phyloP scores from a whole-genome alignment of 1,284 basidiomycete species.

The Ustilago cynodontis region DNA sequence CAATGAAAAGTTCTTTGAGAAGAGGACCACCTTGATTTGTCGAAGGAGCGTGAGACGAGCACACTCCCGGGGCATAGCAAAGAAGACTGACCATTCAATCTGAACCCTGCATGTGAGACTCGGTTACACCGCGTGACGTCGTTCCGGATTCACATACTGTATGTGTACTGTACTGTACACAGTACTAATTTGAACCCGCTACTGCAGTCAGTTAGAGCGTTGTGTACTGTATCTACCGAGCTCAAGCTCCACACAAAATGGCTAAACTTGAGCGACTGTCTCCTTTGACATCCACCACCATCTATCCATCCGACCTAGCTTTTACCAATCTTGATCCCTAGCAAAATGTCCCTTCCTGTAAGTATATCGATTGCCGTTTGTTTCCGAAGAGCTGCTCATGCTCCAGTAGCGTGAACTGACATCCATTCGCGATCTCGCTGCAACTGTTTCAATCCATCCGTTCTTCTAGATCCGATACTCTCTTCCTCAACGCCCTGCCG shows the following conservation, averaged over 20 bases:
- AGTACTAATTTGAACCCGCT: background rate
- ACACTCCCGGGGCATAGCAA: background rate
- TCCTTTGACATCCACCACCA: background rate
- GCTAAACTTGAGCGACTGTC: background rate
- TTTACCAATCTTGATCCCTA: background rate
- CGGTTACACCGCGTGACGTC: background rate
- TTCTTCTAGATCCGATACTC: conserved; percentile 31
- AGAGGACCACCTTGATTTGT: background rate
- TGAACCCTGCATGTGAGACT: background rate
- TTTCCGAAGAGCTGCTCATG: background rate
- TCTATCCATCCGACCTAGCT: background rate
- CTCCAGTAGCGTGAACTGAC: background rate
- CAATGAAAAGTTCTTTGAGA: background rate
- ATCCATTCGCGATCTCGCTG: background rate
- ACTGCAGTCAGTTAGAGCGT: background rate
- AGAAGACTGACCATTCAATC: background rate
- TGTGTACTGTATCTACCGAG: background rate
- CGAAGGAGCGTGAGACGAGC: background rate
- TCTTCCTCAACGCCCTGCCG: conserved; percentile 36
- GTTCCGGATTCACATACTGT: background rate
- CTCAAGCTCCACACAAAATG: background rate
- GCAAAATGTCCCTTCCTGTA: background rate
- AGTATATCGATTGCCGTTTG: background rate
- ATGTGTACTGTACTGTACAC: too few species aligned
- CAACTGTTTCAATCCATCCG: background rate